Base-by-base conservation (phyloP, 1,139 yeast species). In the Protomyces inouyei region DNA sequence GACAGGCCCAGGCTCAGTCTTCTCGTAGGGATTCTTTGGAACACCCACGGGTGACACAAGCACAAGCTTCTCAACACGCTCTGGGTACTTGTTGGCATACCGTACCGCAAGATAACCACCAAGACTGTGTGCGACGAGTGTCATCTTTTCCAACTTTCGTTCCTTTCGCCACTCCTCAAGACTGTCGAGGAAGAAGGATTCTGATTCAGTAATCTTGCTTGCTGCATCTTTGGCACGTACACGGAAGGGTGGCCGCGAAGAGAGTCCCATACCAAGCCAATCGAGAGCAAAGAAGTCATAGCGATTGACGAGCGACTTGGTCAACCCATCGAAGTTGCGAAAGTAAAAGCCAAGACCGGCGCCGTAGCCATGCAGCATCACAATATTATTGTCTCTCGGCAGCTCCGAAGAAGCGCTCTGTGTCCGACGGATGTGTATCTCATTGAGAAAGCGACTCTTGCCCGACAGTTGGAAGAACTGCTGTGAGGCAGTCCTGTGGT, bases 1-100 rank as follows among this genome's bases (percentile, higher is more conserved):
- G 14, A 52, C 9, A 71, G 71, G 16, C 21, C 37, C 21, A 16
- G 64, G 66, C 1, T 77, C 79, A 66, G 84, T 83, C 1, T 86
- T 75, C 0, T 91, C 85, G 71, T 80, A 85, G 0, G 86, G 83
- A 64, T 84, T 84, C 63, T 89, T 78, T 70, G 89, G 96, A 28
- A 93, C 88, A 0, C 97, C 98, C 0, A 92, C 95, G 0, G 98
- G 98, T 1, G 96, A 88, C 1, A 89, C 85, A 46, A 93, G 78
- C 40, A 90, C 80, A 67, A 93, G 77, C 68, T 84, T 83, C 32
- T 82, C 77, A n/a, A 93, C 80, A 2, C 80, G 78, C 0, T 81
- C 78, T 0, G 96, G 95, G 73, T 89, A 86, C 70, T 85, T 85
- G 70, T 85, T 71, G 6, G 93, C 85, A 74, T 93, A 93, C 10